Conservation (phyloP, 2,329 filamentous ascomycete genomes). For the Aaosphaeria arxii region DNA sequence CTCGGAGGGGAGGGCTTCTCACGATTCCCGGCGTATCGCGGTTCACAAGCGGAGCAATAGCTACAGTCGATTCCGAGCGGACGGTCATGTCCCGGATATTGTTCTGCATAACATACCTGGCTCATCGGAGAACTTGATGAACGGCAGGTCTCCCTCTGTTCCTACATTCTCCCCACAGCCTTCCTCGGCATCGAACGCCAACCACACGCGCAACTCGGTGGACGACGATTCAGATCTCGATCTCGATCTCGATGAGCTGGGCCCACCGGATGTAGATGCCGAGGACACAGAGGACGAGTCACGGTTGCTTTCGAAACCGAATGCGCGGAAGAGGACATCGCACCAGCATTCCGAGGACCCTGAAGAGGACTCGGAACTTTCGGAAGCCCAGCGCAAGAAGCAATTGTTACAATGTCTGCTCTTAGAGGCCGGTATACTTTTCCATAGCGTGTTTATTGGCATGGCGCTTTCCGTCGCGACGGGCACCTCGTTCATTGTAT, state of each 20-base stretch:
- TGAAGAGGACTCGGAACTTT: conserved; percentile 21
- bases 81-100: conserved; percentile 27
- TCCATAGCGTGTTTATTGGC: conserved; percentile 74
- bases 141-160: conserved; percentile 30
- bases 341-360: conserved; percentile 7
- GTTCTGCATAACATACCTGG: conserved; percentile 25
- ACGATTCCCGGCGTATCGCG: conserved; percentile 11
- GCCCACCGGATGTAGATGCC: conserved; percentile 15
- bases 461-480: conserved; percentile 70
- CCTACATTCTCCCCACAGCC: conserved; percentile 17
- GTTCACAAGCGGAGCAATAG: conserved; percentile 31
- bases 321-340: conserved; percentile 15
- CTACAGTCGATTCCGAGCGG: conserved; percentile 26
- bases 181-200: conserved; percentile 9
- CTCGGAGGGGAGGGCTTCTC: conserved; percentile 14
- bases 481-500: conserved; percentile 61
- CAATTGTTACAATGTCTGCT: conserved; percentile 71
- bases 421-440: conserved; percentile 74
- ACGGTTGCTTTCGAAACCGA: conserved; percentile 23
- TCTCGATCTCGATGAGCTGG: conserved; percentile 34
- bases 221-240: conserved; percentile 34
- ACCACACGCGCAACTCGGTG: no score
- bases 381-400: conserved; percentile 53
- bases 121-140: conserved; percentile 32
- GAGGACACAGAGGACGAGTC: conserved; percentile 27